Evolutionary conservation across 495 filamentous ascomycete genomes (phyloP), one percentile per base, ranked within the genome.

Genomic region (Aspergillus egyptiacus): DNA sequence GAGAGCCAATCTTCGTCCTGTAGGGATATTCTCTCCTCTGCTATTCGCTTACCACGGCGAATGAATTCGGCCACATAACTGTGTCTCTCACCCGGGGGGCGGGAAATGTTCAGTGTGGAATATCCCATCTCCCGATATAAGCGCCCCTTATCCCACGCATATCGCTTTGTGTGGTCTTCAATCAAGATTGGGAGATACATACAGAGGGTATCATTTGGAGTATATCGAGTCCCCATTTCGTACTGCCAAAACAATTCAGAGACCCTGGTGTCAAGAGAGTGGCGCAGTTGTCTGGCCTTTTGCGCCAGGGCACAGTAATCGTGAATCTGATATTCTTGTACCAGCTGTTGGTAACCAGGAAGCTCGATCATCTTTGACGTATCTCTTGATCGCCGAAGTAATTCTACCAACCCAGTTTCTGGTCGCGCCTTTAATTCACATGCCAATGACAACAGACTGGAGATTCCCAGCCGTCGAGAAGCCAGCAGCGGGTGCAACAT

Each of bases 121-220:
- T 88, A 90, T 1, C 74, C 83, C 19, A 88, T 55, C 17, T 64
- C 59, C 14, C 86, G 70, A 24, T 79, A 61, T 0, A 39, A 18
- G 11, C 70, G 73, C 43, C 81, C 82, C 10, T 71, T 52, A 44
- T 71, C 71, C 86, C 86, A 91, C 3, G 81, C 80, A 51, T 79
- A 86, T 30, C 72, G 71, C 30, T 79, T 71, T 5, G 67, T 43
- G 28, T 76, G 77, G 50, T 75, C 81, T 48, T 87, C 84, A 11
- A 77, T 60, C 1, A 85, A 55, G 24, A 77, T 64, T 0, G 80
- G 75, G 6, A 87, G 70, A 49, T 81, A 87, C 28, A 86, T 71
- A 31, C 70, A 63, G 6, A 60, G 62, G 19, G 46, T 35, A 18
- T 47, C 36, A 2, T 33, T 25, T 20, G n/a, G 14, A 15, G 46